Evolutionary conservation across 441 rosid genomes (phyloP).

Genomic region (Erodium trifolium): DNA sequence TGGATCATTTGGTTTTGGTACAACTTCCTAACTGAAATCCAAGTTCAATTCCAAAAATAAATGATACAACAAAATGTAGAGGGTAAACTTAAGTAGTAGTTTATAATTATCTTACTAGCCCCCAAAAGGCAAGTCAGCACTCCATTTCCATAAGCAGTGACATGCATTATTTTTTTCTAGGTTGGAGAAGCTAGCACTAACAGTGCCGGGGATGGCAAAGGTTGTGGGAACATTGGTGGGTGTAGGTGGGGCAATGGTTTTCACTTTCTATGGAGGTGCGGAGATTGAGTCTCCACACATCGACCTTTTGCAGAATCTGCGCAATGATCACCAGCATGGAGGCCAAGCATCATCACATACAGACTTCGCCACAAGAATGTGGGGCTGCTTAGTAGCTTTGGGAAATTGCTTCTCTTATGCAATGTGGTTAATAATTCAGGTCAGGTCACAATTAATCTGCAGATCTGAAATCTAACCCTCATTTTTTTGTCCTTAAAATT

Average conservation of each 20-base stretch:
- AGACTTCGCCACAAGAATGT: background rate
- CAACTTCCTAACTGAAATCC: background rate
- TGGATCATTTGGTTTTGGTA: background rate
- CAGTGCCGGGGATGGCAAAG: slow-evolving; percentile 26
- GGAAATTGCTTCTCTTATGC: slow-evolving; percentile 15
- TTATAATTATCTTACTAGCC: too few species aligned
- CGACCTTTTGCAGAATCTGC: slow-evolving; percentile 8
- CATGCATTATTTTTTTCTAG: slow-evolving; percentile 6
- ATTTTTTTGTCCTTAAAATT: too few species aligned
- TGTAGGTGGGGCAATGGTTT: slow-evolving; percentile 22
- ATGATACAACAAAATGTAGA: background rate
- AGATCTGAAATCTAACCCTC: background rate
- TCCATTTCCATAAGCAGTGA: background rate
- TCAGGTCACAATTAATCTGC: background rate
- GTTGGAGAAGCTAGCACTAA: slow-evolving; percentile 23
- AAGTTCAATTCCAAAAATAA: background rate
- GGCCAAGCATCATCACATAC: background rate
- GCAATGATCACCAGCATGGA: background rate
- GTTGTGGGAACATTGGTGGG: slow-evolving; percentile 24
- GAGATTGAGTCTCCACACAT: slow-evolving; percentile 1
- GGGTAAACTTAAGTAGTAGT: too few species aligned
- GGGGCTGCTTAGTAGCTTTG: slow-evolving; percentile 8
- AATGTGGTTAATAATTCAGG: slow-evolving; percentile 17
- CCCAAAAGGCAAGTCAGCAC: too few species aligned
- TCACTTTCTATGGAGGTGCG: slow-evolving; percentile 20